A percentile compares a stretch with the other conserved stretches of the same genome.
phyloP scores from a whole-genome alignment of 345 rosid genomes.

The Rhizophora apiculata region DNA sequence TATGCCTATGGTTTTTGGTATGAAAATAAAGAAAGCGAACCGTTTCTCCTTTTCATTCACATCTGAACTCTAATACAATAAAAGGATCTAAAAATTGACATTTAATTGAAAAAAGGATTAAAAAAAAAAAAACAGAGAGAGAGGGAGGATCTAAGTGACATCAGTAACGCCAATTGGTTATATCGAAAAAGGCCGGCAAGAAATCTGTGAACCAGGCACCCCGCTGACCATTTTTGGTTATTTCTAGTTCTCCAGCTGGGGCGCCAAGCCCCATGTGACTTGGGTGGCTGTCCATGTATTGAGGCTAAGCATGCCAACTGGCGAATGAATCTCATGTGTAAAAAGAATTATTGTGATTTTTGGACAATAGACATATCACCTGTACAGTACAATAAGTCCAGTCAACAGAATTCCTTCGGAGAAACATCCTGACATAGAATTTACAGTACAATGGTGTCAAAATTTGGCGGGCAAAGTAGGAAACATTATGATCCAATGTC shows the following conservation, averaged over 20 bases:
- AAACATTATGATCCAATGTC: background rate
- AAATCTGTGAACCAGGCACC: slow-evolving; percentile 7
- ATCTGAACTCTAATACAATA: background rate
- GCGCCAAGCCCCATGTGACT: background rate
- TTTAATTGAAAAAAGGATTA: background rate
- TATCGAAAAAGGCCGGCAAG: slow-evolving; percentile 16
- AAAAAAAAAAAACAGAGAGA: too few species aligned
- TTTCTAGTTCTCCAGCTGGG: too few species aligned
- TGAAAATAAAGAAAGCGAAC: background rate
- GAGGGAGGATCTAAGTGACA: slow-evolving; percentile 23
- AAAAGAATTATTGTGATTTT: slow-evolving; percentile 21
- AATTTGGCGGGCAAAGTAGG: too few species aligned
- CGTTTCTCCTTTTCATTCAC: background rate
- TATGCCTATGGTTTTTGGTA: background rate
- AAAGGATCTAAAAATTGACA: background rate
- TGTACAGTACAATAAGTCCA: slow-evolving; percentile 24
- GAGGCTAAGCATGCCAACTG: background rate
- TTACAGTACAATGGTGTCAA: too few species aligned
- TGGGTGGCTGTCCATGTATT: background rate
- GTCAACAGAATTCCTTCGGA: slow-evolving; percentile 35
- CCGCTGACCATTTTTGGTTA: background rate
- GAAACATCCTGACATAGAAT: slow-evolving; percentile 24
- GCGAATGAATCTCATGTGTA: slow-evolving; percentile 10
- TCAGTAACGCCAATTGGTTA: background rate
- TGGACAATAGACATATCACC: slow-evolving; percentile 28